Conservation (phyloP, 306 rosid species). For the Dicorynia guianensis region DNA sequence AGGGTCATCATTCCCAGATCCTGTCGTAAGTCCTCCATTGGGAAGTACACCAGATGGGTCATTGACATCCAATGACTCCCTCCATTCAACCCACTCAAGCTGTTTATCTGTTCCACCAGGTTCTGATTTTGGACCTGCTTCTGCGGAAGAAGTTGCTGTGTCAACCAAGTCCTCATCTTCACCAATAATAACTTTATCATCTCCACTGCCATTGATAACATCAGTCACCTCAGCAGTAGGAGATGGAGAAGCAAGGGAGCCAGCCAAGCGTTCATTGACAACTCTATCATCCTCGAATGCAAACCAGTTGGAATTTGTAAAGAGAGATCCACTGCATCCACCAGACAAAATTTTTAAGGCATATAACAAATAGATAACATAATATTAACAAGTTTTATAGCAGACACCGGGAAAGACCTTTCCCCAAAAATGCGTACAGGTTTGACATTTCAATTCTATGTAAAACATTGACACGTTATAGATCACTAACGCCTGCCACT, state of each 20-base stretch:
- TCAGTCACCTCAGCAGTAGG: conserved; percentile 65
- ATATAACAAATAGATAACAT: conserved; percentile 20
- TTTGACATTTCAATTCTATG: conserved; percentile 9
- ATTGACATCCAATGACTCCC: conserved; percentile 83
- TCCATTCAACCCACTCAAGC: conserved; percentile 99
- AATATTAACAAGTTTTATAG: neutral
- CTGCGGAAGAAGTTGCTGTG: conserved; percentile 78
- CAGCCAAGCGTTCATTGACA: conserved; percentile 74
- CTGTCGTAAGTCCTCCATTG: conserved; percentile 68
- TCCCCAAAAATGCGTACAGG: neutral
- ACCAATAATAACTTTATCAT: conserved; percentile 62
- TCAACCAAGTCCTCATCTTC: conserved; percentile 89
- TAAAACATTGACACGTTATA: conserved; percentile 3
- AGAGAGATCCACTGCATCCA: conserved; percentile 83
- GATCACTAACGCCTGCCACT: conserved; percentile 24
- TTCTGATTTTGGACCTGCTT: conserved; percentile 58
- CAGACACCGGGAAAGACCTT: neutral
- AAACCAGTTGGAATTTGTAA: conserved; percentile 98
- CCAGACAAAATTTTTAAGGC: conserved; percentile 33
- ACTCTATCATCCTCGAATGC: conserved; percentile 84
- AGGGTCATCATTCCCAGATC: conserved; percentile 44
- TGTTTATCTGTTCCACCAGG: conserved; percentile 77
- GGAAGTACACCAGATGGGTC: conserved; percentile 68
- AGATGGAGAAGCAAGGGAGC: conserved; percentile 74
- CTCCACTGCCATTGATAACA: conserved; percentile 48